Base-by-base conservation (phyloP, 1,284 basidiomycete species). In the Ustilago cynodontis region DNA sequence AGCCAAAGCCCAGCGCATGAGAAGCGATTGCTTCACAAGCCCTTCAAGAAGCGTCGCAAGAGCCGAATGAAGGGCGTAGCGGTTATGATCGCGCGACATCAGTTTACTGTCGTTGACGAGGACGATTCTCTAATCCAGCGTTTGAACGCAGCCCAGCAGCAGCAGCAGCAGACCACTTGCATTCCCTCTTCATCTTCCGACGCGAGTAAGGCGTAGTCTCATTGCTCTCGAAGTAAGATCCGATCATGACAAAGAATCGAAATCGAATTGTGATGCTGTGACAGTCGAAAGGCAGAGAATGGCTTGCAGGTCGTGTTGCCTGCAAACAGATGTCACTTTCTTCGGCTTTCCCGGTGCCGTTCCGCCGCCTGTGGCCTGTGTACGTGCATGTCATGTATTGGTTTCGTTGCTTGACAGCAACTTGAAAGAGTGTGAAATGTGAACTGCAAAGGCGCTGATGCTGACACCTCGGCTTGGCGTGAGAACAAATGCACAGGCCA, bases 61-160 rank as follows among this genome's bases (percentile, higher is more conserved):
- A 74, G 62, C 56, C 58, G 71, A 39, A 54, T 68, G 13, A 74
- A 66, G 29, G 66, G 71, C 52, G 66, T 74, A 4, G 66, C 71
- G 13, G 59, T 74, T 26, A 65, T 69, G 62, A 59, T 69, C 10
- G 71, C 61, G 5, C 35, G 71, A 26, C 62, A 74, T 41, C 43
- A 56, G 24, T 74, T 74, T 45, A 69, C 71, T 1, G 71, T 74
- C 14, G 71, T 74, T 8, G 71, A 74, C 39, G 71, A 74, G 39
- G 71, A 74, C 28, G 66, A 74, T 41, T 74, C 71, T 24, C 39
- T 74, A 16, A 33, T 66, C 8, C 56, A 52, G 16, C 66, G 59
- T 20, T 20, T 57, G 16, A 53, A 41, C 54, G 1, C 49, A 47
- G 31, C 39, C 11, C 47, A 52, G 11, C 47, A 26, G 47, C 24